These are phyloP conservation scores for Populus davidiana DNA, from an alignment of 345 rosid genomes.

Conservation along the genomic window DNA sequence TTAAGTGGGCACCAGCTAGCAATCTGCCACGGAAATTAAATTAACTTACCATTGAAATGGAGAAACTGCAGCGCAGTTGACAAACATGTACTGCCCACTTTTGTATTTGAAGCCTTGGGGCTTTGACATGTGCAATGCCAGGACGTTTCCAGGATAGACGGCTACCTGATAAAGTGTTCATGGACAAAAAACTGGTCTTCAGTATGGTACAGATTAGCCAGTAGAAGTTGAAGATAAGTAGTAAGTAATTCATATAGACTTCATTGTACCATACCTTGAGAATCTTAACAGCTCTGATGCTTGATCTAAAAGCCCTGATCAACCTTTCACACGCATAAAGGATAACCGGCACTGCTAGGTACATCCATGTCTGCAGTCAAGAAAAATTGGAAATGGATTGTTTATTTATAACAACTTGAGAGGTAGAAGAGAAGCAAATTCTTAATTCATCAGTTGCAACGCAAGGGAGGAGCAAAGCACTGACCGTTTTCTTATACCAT, in stretches of 20 bases:
- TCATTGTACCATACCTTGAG: constrained; percentile 42
- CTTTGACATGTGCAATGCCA: constrained; percentile 76
- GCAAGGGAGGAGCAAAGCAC: neutral
- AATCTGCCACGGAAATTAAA: neutral
- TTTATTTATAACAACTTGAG: neutral
- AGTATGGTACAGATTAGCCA: neutral
- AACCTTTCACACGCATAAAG: constrained; percentile 68
- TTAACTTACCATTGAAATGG: constrained; percentile 63
- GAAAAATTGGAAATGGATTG: neutral
- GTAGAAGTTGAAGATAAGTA: neutral
- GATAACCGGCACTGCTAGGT: constrained; percentile 61
- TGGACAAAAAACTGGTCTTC: neutral
- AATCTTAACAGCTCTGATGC: constrained; percentile 75
- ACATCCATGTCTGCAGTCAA: constrained; percentile 81
- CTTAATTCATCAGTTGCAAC: neutral
- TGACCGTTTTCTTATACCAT: constrained; percentile 84
- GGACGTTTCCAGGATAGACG: constrained; percentile 78
- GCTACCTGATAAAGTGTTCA: constrained; percentile 42
- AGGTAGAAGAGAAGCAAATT: neutral
- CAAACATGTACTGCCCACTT: constrained; percentile 94
- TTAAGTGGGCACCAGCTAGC: neutral
- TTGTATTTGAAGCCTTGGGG: constrained; percentile 85
- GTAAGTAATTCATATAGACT: neutral
- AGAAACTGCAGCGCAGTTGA: constrained; percentile 76
- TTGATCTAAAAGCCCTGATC: constrained; percentile 72